phyloP scores from a whole-genome alignment of 2,329 filamentous ascomycete species.

The Penicillium palitans region DNA sequence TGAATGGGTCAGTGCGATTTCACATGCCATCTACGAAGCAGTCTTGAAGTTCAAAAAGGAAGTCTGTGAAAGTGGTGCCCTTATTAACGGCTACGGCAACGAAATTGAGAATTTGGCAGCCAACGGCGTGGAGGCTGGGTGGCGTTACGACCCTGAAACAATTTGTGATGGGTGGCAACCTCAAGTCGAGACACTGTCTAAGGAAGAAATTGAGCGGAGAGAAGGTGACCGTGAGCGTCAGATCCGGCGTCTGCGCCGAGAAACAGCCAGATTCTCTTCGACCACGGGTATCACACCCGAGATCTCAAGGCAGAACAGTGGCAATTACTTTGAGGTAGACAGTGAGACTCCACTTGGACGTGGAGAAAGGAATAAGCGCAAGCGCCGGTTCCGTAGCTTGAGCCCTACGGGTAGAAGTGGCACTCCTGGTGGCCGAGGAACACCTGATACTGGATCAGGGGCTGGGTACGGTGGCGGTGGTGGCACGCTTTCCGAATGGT shows the following conservation, averaged over 20 bases:
- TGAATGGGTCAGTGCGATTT: constrained; percentile 92
- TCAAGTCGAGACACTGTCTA: constrained; percentile 76
- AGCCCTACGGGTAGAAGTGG: constrained; percentile 72
- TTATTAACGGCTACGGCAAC: constrained; percentile 65
- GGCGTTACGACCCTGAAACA: constrained; percentile 92
- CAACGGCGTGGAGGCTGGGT: constrained; percentile 79
- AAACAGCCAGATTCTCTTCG: constrained; percentile 89
- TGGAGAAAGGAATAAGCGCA: constrained; percentile 92
- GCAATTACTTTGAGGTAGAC: constrained; percentile 58
- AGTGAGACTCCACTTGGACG: constrained; percentile 82
- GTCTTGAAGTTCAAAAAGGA: constrained; percentile 93
- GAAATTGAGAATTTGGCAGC: constrained; percentile 89
- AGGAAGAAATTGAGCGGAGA: constrained; percentile 96
- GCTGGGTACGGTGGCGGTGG: constrained; percentile 69
- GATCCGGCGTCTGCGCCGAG: constrained; percentile 78
- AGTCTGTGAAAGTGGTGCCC: constrained; percentile 84
- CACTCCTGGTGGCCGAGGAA: constrained; percentile 71
- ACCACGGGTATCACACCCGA: constrained; percentile 78
- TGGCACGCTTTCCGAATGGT: constrained; percentile 66
- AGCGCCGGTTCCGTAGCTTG: constrained; percentile 84
- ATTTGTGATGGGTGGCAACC: constrained; percentile 83
- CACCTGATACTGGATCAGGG: constrained; percentile 65
- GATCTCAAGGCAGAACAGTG: constrained; percentile 58
- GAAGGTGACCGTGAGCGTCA: constrained; percentile 93
- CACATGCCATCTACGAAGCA: constrained; percentile 95